Conservation (phyloP, 768 basidiomycete species). For the Podaxis mareebaensis region DNA sequence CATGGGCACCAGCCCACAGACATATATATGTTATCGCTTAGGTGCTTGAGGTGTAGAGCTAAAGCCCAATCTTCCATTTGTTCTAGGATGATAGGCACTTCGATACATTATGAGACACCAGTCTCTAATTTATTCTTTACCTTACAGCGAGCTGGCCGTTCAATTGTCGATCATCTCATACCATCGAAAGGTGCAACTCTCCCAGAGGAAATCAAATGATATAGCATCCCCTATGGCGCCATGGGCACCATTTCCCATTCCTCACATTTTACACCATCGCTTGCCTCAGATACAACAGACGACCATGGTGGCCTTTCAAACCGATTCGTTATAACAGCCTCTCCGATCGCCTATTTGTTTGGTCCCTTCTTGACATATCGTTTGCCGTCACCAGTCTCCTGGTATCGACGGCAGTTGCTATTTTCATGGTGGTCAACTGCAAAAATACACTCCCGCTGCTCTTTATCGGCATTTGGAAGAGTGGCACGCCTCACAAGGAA, state of each 20-base stretch:
- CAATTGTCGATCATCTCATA: background rate
- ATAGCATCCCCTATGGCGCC: constrained; percentile 20
- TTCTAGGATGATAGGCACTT: too few species aligned
- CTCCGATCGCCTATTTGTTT: background rate
- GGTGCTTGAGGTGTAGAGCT: too few species aligned
- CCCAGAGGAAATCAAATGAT: constrained; percentile 20
- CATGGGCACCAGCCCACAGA: too few species aligned
- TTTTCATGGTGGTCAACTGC: constrained; percentile 19
- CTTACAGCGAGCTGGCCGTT: background rate
- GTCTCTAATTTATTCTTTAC: too few species aligned
- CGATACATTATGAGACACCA: too few species aligned
- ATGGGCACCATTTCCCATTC: constrained; percentile 21
- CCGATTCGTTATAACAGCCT: background rate
- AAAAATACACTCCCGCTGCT: constrained; percentile 21
- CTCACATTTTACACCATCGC: constrained; percentile 23
- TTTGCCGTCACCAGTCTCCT: constrained; percentile 4
- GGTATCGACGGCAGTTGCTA: constrained; percentile 16
- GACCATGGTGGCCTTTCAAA: constrained; percentile 19
- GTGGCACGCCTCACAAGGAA: too few species aligned
- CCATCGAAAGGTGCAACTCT: background rate
- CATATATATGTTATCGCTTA: too few species aligned
- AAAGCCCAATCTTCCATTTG: too few species aligned
- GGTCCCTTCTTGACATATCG: background rate
- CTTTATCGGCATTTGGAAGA: constrained; percentile 21
- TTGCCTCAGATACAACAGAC: constrained; percentile 20